Base-by-base conservation (phyloP, 768 basidiomycete species). In the Myochromella boudieri region DNA sequence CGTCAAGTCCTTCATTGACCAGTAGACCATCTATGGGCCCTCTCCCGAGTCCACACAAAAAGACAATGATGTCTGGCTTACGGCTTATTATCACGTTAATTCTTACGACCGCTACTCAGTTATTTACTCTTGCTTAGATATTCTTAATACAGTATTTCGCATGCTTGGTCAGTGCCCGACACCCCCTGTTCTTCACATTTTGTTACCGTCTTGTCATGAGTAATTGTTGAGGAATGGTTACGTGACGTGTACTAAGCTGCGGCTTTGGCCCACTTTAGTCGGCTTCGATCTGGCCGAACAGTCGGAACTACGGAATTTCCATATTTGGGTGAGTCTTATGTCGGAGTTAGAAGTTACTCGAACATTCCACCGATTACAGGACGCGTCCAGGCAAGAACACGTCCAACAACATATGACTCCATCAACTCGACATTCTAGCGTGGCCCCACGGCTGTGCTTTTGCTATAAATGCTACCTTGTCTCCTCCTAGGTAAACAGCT, bases 1-100 rank as follows among this genome's bases (percentile, higher is more conserved):
- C 56, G 84, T 95, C 66, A 87, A 91, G 76, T 63, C 60, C 17
- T 97, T 97, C 61, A 69, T 97, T 52, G 90, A 95, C 27, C 71
- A 72, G 21, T 83, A 67, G 57, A 46, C 32, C 14, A 17, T 34
- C 25, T 27, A 46, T 51, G 31, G 22, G 2, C 24, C 34, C 27
- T 32, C 33, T 5, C 33, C n/a, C n/a, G 6, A 34, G 14, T 6
- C 6, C 6, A 20, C 25, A 44, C 33, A 55, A 48, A 51, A 51
- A 48, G 49, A 44, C 42, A 31, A 36, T 24, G 1, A 36, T 25
- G 48, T 53, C 43, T 49, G 43, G 26, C 49, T 14, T 36, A 29
- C 38, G 33, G 15, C 29, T 34, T 44, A 52, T 25, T 33, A 42
- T 37, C 22, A 46, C 36, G 37, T 18, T 44, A 49, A 44, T 37